Evolutionary conservation across 176 grass and related monocot genomes (phyloP), one percentile per base, ranked within the genome.

Genomic region (Saccharum spontaneum): DNA sequence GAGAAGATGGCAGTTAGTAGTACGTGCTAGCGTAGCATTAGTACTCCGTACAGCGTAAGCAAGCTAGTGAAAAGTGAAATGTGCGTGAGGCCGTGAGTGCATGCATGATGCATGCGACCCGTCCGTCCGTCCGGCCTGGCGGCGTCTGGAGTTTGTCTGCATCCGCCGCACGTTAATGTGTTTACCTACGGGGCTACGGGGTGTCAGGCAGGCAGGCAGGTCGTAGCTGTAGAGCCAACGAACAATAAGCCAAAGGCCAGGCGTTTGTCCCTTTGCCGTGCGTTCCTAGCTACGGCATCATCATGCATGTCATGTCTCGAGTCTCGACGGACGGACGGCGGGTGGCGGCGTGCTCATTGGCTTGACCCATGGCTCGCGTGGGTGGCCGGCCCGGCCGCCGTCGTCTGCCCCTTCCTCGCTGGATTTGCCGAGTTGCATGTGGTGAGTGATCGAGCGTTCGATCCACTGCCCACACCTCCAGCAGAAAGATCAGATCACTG

Each of bases 121-220:
- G 23, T 62, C n/a, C 57, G 57, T 18, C 17, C 20, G 54, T 4
- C 45, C 45, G 45, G 5, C 50, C 50, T 18, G 16, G 17, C 17
- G 7, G 3, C 34, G 17, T 38, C 17, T 10, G 69, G 23, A 43
- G 41, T 7, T 73, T 48, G 41, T 48, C 14, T 28, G 37, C 23
- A 41, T 44, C 79, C 17, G 64, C 64, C 11, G 64, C 79, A 37
- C 37, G 79, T 69, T 37, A 81, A 48, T 60, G 75, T 39, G 75
- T 23, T 23, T 22, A 57, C 49, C 75, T 40, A 40, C 52, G 34
- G 75, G 36, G n/a, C 66, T 62, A 62, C 59, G n/a, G 33, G 8
- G 67, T 43, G 76, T 39, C 36, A 62, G 38, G 8, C 55, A n/a
- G 18, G 54, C 20, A 10, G 57, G 22, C 57, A 11, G 9, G 34